Evolutionary conservation across 2,329 filamentous ascomycete species (phyloP), one percentile per base, ranked within the genome.

Genomic region (Colletotrichum graminicola): DNA sequence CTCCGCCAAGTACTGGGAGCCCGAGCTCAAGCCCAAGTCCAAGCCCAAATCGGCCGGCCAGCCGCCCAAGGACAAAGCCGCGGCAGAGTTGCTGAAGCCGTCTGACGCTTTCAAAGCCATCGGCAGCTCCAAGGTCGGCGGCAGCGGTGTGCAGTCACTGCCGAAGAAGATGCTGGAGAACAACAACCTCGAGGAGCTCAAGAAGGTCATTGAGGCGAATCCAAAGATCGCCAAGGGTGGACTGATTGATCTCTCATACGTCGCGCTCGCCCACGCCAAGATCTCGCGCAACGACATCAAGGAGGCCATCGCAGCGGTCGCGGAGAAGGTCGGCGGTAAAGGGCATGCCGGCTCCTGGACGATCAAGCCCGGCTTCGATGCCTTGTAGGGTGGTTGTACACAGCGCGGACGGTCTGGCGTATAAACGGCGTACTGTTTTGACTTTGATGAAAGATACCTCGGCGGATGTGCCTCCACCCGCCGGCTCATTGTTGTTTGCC

Each of bases 1-100:
- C 78, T 95, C 94, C 0, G 90, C 89, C 0, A 80, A 84, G 0
- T 98, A 98, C 80, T 98, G 96, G 96, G 82, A 85, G 39, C 74
- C 82, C 2, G 83, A 84, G 67, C 77, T 76, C 23, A 82, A 81
- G 73, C 66, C 73, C 41, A 74, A 77, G 73, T 62, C 74, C 45
- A 74, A 77, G 73, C 64, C 74, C 41, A 74, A 77, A 29, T 76
- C 75, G 8, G 41, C 23, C 4, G 61, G 49, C 26, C 59, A 45
- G 11, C 29, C 59, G 4, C 5, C 36, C n/a, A 75, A 77, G 47
- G 59, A 78, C 76, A 61, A 82, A 81, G 79, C 75, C 77, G 8
- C 81, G 79, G 41, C 79, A 79, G 5, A 76, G 80, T 10, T 70
- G 16, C 43, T 60, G 14, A 43, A 78, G 0, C 79, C 79, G 0